A percentile compares a stretch with the other conserved stretches of the same genome.
These are phyloP conservation scores for Lathyrus sativus DNA, from an alignment of 306 rosid genomes.

Conservation along the genomic window DNA sequence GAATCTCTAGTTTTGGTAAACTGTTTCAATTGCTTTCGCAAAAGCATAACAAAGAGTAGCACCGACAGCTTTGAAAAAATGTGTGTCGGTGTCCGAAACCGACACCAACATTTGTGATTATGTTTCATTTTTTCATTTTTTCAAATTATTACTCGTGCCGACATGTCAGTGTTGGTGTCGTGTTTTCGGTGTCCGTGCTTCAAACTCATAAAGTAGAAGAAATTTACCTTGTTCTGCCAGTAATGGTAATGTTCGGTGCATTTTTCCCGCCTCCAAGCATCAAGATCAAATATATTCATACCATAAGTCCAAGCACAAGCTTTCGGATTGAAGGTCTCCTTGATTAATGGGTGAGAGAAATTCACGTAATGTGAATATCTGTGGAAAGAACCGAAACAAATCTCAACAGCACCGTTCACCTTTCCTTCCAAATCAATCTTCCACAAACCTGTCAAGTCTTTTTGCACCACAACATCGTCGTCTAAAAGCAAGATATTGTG, in stretches of 20 bases:
- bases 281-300: constrained; percentile 93
- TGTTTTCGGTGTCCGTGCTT: too few relatives aligned
- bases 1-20: not conserved
- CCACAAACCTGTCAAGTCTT: constrained; percentile 91
- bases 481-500: constrained; percentile 77
- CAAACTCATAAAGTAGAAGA: constrained; percentile 10
- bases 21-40: too few relatives aligned
- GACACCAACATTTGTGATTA: too few relatives aligned
- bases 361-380: constrained; percentile 79
- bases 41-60: too few relatives aligned
- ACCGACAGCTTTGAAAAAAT: too few relatives aligned
- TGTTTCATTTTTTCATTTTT: too few relatives aligned
- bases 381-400: constrained; percentile 95
- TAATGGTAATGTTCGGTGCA: constrained; percentile 81
- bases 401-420: constrained; percentile 97
- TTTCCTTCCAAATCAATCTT: constrained; percentile 87
- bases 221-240: constrained; percentile 90
- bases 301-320: constrained; percentile 98
- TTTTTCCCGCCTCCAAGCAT: constrained; percentile 89
- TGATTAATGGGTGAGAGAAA: constrained; percentile 80
- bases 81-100: too few relatives aligned
- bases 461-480: constrained; percentile 96
- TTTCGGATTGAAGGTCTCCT: constrained; percentile 79
- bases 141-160: too few relatives aligned
- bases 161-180: too few relatives aligned